Evolutionary conservation across 2,329 filamentous ascomycete species (phyloP), one percentile per base, ranked within the genome.

Genomic region (Exophiala bonariae): DNA sequence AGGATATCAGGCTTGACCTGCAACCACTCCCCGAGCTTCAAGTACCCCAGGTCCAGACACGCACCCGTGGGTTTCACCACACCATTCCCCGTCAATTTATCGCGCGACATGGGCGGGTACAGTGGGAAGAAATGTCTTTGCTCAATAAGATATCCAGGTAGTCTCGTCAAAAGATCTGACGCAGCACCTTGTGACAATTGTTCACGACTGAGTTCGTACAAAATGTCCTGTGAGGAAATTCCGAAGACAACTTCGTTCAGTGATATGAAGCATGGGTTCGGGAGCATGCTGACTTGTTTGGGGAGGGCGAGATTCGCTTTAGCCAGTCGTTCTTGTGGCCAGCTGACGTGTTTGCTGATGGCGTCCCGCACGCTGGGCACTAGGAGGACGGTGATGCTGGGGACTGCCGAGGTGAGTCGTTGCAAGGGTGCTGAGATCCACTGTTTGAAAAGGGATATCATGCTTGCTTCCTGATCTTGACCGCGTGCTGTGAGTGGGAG

Each of bases 51-150:
- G 66, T 99, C 93, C 41, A 97, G 66, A 74, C 86, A 84, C 1
- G 89, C 83, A 0, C 91, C 91, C 0, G 86, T 83, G 3, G 81
- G 82, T 30, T 80, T 60, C 1, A 78, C 80, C 49, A 79, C 80
- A 1, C 82, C 83, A 1, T 82, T 81, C 63, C 79, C 85, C 22
- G 85, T 82, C 45, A 89, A 70, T 56, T 73, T 81, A 47, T 81
- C 76, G 39, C 90, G 78, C 41, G 86, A 82, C 10, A 83, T 78
- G 0, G 92, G 84, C 4, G 93, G 93, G 62, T 91, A 96, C 1
- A 97, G 70, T 0, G 93, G 93, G 61, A 89, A 89, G 67, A 91
- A 97, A 63, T 93, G 90, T 5, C 91, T 77, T 70, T 97, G 93
- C 68, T 96, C 87, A 47, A 99, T 81, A 14, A 99, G 67, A 57